phyloP scores from a whole-genome alignment of 1,284 basidiomycete species.

The Ganoderma lingzhi region DNA sequence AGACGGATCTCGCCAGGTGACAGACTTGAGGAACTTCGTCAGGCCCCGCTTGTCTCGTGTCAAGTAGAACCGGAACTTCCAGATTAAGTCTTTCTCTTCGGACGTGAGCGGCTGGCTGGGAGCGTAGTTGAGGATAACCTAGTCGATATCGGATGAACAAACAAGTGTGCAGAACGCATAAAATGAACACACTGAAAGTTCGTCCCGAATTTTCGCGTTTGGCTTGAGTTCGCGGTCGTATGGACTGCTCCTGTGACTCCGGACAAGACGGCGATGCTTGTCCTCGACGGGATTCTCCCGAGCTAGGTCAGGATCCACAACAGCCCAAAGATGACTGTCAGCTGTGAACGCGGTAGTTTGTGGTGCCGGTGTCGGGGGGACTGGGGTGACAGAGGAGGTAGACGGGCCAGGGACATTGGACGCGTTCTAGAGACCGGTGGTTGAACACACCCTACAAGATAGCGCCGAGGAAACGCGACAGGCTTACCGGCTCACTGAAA shows the following conservation, averaged over 20 bases:
- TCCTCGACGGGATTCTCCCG: constrained; percentile 97
- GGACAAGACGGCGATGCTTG: constrained; percentile 93
- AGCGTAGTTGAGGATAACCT: constrained; percentile 93
- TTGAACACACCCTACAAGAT: constrained; percentile 29
- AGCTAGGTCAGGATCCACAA: constrained; percentile 90
- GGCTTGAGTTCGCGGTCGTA: constrained; percentile 97
- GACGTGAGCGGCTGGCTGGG: constrained; percentile 90
- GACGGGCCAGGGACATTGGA: constrained; percentile 47
- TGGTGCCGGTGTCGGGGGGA: constrained; percentile 43
- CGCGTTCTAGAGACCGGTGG: constrained; percentile 40
- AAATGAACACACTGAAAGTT: constrained; percentile 77
- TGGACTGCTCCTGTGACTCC: constrained; percentile 94
- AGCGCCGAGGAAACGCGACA: constrained; percentile 4
- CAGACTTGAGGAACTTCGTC: constrained; percentile 98
- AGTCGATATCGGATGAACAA: not conserved
- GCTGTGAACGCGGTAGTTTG: constrained; percentile 59
- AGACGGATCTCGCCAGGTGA: constrained; percentile 95
- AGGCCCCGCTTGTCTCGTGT: constrained; percentile 89
- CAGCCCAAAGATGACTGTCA: constrained; percentile 85
- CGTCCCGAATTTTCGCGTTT: constrained; percentile 94
- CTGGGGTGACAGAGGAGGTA: constrained; percentile 50
- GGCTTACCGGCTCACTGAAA: constrained; percentile 84
- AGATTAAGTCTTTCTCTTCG: constrained; percentile 95
- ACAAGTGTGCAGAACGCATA: not conserved
- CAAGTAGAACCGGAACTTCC: constrained; percentile 99